Evolutionary conservation across 2,329 filamentous ascomycete species (phyloP), one percentile per base, ranked within the genome.

Genomic region (Sporothrix humicola): DNA sequence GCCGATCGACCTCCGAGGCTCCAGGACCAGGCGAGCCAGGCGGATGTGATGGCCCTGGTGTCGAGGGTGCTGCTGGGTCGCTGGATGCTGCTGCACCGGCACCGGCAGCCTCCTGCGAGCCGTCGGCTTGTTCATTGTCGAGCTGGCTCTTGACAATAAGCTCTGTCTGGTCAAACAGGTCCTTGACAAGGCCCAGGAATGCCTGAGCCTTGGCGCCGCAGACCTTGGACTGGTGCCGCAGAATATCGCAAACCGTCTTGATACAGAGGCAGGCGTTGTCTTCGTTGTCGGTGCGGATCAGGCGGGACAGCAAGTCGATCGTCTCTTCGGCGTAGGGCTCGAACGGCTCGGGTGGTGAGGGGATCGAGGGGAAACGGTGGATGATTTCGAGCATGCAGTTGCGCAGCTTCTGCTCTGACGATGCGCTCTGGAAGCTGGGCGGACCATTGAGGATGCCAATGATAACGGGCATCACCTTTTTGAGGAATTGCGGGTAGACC

Each of bases 201-300:
- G 90, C 88, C 81, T 98, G 95, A 3, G 98, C 95, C 80, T 93
- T 94, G 73, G 89, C 87, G 58, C 83, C 82, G 8, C 98, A 90
- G 37, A 91, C 90, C 83, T 95, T 97, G 73, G 91, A 89, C 82
- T 98, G 95, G 80, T 97, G 94, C 68, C 96, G 91, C 87, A 97
- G 94, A 76, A 98, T 91, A 80, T 99, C 96, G 85, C 97, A 98
- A 70, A 97, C 94, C 15, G 95, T 97, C 86, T 99, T 99, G 84
- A 99, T 94, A 81, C 95, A 98, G 76, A 99, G 85, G n/a, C 97
- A 94, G 1, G 95, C 96, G 86, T 99, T 99, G 76, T 99, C 96
- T 83, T 99, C 96, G 79, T 99, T 99, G 82, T 99, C 96, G 58
- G 90, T 92, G 77, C 92, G 91, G 74, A 98, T 94, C 74, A 99